phyloP scores from a whole-genome alignment of 495 filamentous ascomycete genomes.

The Neurospora tetrasperma region DNA sequence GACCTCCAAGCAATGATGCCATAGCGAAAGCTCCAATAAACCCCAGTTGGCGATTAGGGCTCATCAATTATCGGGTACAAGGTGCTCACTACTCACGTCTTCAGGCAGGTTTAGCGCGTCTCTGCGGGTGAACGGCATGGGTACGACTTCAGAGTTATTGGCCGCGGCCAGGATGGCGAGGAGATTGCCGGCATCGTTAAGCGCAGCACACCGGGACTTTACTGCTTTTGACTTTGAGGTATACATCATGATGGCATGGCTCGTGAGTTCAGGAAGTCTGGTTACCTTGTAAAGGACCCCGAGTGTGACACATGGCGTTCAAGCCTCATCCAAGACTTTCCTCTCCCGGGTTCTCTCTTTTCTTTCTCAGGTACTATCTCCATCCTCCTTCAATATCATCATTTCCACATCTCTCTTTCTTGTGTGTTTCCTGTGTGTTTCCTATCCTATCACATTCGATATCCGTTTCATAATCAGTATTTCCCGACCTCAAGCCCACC shows the following conservation, averaged over 20 bases:
- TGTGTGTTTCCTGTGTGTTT: conserved; percentile 1
- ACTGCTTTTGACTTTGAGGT: not conserved
- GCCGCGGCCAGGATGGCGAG: not conserved
- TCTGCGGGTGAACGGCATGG: not conserved
- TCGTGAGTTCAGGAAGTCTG: not conserved
- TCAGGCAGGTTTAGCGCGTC: not conserved
- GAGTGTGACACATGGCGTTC: not conserved
- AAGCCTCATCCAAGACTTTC: not conserved
- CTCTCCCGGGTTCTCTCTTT: conserved; percentile 5
- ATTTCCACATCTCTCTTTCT: conserved; percentile 17
- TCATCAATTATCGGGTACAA: not conserved
- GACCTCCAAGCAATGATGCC: not conserved
- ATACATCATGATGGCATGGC: not conserved
- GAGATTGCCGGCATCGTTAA: conserved; percentile 8
- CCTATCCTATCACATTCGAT: not conserved
- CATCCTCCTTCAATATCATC: conserved; percentile 10
- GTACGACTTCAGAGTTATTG: not conserved
- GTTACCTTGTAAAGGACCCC: not conserved
- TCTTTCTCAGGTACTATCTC: conserved; percentile 14
- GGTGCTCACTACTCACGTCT: not conserved
- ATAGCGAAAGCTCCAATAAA: not conserved
- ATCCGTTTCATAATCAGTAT: conserved; percentile 1
- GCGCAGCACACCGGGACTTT: conserved; percentile 6
- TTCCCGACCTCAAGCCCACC: conserved; percentile 1
- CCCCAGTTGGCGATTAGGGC: not conserved